These are phyloP conservation scores for Physocladia obscura DNA, from an alignment of 192 early-diverging fungal species.

Conservation along the genomic window DNA sequence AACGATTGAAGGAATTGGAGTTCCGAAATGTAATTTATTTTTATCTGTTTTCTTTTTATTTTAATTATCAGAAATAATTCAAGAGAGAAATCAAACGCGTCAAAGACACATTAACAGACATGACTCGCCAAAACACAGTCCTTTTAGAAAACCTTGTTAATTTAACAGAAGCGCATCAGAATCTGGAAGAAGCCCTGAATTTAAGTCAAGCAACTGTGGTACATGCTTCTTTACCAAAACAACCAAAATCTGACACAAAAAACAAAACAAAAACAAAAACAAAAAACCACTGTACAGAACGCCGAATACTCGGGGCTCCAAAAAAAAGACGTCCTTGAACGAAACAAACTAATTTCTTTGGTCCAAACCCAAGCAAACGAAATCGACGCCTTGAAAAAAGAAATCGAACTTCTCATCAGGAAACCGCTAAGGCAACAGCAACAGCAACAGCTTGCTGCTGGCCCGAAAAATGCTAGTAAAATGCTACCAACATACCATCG, in stretches of 20 bases:
- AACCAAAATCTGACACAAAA: not conserved
- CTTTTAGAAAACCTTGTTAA: conserved; percentile 47
- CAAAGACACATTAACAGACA: conserved; percentile 46
- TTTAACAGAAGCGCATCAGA: conserved; percentile 45
- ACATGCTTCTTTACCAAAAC: not conserved
- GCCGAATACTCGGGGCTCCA: conserved; percentile 54
- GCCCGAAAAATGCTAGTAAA: conserved; percentile 6
- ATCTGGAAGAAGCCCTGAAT: conserved; percentile 51
- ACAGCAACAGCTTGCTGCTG: too few relatives aligned
- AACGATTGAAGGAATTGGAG: conserved; percentile 48
- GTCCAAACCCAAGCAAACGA: conserved; percentile 50
- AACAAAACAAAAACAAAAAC: not conserved
- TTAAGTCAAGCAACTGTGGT: conserved; percentile 51
- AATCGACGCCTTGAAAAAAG: conserved; percentile 53
- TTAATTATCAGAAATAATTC: not conserved
- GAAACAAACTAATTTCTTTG: conserved; percentile 46
- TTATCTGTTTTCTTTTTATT: conserved; percentile 8
- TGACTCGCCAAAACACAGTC: conserved; percentile 53
- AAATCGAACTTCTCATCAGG: conserved; percentile 55
- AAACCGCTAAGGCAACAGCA: conserved; percentile 39
- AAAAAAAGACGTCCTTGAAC: conserved; percentile 51
- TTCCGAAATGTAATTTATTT: conserved; percentile 36
- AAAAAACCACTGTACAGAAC: conserved; percentile 30
- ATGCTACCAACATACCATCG: not conserved
- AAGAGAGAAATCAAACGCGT: conserved; percentile 41